Evolutionary conservation across 1,284 basidiomycete genomes (phyloP).

Genomic region (Vanrija humicola): DNA sequence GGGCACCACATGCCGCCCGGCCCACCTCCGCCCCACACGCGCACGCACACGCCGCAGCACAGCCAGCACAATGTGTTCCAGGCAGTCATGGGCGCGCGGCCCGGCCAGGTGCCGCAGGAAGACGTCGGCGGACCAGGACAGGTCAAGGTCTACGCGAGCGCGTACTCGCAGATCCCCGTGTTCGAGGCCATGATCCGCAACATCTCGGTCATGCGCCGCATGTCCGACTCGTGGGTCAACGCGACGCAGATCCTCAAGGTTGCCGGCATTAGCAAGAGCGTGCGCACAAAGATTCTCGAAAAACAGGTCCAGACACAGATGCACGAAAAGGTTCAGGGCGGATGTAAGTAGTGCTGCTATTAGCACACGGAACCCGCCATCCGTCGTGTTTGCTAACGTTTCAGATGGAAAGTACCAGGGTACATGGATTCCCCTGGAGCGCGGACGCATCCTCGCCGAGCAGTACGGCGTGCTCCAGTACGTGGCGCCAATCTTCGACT

Average conservation of each 20-base stretch:
- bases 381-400: neutral
- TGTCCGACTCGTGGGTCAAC: conserved; percentile 80
- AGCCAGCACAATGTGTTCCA: conserved; percentile 36
- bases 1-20: neutral
- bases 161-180: conserved; percentile 56
- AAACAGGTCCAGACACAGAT: conserved; percentile 93
- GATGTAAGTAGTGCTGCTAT: conserved; percentile 53
- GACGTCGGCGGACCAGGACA: conserved; percentile 23
- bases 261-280: conserved; percentile 94
- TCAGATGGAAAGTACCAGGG: conserved; percentile 94
- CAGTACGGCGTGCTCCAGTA: conserved; percentile 83
- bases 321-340: conserved; percentile 98
- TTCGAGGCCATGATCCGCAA: conserved; percentile 96
- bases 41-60: conserved; percentile 12
- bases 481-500: conserved; percentile 85
- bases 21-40: neutral
- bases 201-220: conserved; percentile 95
- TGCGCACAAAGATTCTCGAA: conserved; percentile 94
- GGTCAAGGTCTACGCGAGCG: conserved; percentile 45
- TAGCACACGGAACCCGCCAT: no score
- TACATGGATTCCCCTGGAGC: conserved; percentile 94
- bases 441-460: conserved; percentile 81
- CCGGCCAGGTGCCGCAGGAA: conserved; percentile 35
- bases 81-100: conserved; percentile 38
- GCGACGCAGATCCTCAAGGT: conserved; percentile 99